Percentiles rank a stretch among this genome's conserved stretches.
Evolutionary conservation across 2,329 filamentous ascomycete genomes (phyloP).

Genomic region (Parafenestella ontariensis): DNA sequence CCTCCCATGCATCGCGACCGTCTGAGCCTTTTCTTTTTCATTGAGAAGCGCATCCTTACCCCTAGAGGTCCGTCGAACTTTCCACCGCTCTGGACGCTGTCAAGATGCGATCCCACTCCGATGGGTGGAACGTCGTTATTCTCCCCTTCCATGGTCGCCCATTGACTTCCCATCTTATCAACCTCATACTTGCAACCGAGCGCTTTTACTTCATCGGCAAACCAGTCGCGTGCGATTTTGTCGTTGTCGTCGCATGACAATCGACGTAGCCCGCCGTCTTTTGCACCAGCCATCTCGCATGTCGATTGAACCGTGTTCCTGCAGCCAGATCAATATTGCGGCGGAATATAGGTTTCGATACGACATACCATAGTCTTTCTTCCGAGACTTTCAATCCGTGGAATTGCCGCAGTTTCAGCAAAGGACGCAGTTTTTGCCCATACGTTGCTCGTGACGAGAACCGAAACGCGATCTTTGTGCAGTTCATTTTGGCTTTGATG

Average conservation of each 20-base stretch:
- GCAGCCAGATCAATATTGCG: background rate
- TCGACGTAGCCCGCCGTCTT: background rate
- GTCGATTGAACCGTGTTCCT: background rate
- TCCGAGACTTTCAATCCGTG: background rate
- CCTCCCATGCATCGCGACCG: no score
- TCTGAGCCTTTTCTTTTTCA: no score
- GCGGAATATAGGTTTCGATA: background rate
- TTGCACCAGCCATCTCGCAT: background rate
- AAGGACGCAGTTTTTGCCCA: background rate
- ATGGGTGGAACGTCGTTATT: background rate
- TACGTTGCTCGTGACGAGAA: background rate
- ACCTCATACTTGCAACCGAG: background rate
- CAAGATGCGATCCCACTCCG: background rate
- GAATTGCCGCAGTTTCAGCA: background rate
- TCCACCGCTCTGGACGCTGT: background rate
- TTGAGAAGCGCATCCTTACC: no score
- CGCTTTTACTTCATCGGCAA: background rate
- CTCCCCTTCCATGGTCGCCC: background rate
- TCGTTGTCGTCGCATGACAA: background rate
- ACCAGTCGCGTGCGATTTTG: background rate
- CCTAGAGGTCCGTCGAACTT: background rate
- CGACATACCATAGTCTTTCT: background rate
- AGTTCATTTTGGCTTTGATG: background rate
- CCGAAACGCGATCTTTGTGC: background rate
- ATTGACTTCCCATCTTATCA: background rate